Evolutionary conservation across 495 filamentous ascomycete species (phyloP), one percentile per base, ranked within the genome.

Genomic region (Talaromyces stipitatus): DNA sequence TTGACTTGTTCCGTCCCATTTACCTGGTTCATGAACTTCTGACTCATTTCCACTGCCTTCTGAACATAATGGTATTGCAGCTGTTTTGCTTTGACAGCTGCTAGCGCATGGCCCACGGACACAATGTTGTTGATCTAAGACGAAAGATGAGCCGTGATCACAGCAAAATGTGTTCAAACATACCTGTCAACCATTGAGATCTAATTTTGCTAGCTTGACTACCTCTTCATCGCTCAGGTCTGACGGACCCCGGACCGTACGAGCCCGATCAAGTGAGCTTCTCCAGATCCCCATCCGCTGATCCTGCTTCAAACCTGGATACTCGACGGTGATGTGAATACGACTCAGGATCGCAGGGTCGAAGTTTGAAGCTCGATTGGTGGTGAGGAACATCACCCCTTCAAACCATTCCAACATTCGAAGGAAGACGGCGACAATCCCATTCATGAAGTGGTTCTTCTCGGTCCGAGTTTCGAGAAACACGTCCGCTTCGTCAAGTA

Each of bases 351-450:
- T 51, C 47, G 47, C 47, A 26, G 47, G 47, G 23, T 51, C 22
- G 14, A 51, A 51, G 47, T 51, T 51, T 29, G 47, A 51, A 4
- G 47, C 68, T 18, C 78, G 72, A 64, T 82, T 82, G 5, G 79
- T 80, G 12, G 78, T 82, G 16, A 82, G 70, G 68, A 81, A 77
- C 4, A 81, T 59, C 38, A 80, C 65, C 4, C 76, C 79, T 52
- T 73, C 63, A 64, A 78, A 81, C 66, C 80, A 82, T 60, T 81
- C 77, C 11, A 82, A 70, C 2, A 71, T 67, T 9, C 75, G 76
- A 2, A 80, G 71, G 66, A 82, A 81, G 7, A 78, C 73, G 4
- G 47, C 47, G n/a, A 51, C 47, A 23, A 51, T 51, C 5, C 47
- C 47, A 14, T 51, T 51, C 47, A 51, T 51, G 16, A 51, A 51